Conservation (phyloP, 306 rosid species). For the Alnus glutinosa region DNA sequence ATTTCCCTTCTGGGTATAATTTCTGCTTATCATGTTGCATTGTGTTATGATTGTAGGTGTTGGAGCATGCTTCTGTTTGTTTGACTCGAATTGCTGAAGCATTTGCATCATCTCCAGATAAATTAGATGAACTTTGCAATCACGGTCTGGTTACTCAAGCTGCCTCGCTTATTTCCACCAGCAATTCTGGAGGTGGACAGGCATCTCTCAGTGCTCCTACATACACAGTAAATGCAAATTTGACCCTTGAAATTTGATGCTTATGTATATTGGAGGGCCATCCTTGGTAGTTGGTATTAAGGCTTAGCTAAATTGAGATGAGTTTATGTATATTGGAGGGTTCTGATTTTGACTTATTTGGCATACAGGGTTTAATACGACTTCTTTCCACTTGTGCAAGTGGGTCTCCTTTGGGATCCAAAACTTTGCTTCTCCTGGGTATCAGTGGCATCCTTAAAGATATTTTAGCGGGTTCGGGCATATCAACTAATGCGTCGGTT, state of each 20-base stretch:
- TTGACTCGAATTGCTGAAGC: constrained; percentile 99
- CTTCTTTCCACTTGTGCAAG: constrained; percentile 97
- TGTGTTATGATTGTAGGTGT: constrained; percentile 55
- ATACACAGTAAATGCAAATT: constrained; percentile 65
- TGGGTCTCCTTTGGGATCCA: constrained; percentile 95
- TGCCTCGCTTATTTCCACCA: constrained; percentile 88
- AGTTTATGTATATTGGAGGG: not conserved
- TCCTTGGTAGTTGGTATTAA: not conserved
- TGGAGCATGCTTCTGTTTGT: constrained; percentile 99
- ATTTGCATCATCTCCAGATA: constrained; percentile 90
- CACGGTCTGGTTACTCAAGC: constrained; percentile 96
- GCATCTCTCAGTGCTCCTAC: constrained; percentile 93
- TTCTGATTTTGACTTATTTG: constrained; percentile 31
- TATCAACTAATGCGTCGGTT: constrained; percentile 71
- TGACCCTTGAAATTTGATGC: constrained; percentile 9
- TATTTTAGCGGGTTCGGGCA: constrained; percentile 82
- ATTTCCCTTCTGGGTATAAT: not conserved
- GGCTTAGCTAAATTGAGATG: not conserved
- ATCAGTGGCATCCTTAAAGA: constrained; percentile 95
- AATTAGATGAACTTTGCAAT: constrained; percentile 87
- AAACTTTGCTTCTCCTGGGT: constrained; percentile 87
- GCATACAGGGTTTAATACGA: constrained; percentile 89
- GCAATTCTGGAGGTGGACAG: constrained; percentile 97
- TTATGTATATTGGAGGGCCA: not conserved
- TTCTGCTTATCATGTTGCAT: constrained; percentile 8